Evolutionary conservation across 2,329 filamentous ascomycete genomes (phyloP), one percentile per base, ranked within the genome.

Genomic region (Aspergillus latus): DNA sequence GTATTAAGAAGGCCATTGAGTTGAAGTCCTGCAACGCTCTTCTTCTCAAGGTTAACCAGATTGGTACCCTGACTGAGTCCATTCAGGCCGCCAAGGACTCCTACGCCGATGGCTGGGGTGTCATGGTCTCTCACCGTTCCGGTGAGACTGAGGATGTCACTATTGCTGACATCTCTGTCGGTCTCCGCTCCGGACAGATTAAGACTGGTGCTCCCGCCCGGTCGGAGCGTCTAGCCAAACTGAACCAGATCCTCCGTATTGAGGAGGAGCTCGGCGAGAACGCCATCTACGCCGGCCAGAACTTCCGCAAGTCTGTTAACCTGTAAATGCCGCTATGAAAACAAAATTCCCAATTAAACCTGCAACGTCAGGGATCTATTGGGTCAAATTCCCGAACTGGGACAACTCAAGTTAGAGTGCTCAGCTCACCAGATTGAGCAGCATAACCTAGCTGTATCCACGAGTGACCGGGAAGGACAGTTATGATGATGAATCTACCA

Each of bases 61-160:
- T 99, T 71, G 94, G 94, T 81, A 97, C 94, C 68, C 87, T 99
- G 72, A 95, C 91, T 69, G 94, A 99, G 85, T 96, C 94, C 59
- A 97, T 97, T 81, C 92, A 97, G 84, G 94, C 94, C 55, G 93
- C 94, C 77, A 97, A 97, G 86, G 94, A 97, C 82, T 95, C 93
- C 50, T 97, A 94, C 76, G 89, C 88, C 67, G 93, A 90, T 69
- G 87, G 86, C 76, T 99, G 94, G 94, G 93, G 93, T 76, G 92
- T 99, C 82, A 97, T 99, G 94, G 94, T 99, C 64, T 97, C 94
- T 66, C 94, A 99, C 85, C 89, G 94, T 71, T 99, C 94, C 62
- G 94, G 94, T 77, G 94, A 99, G 89, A 99, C 94, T 59, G 94
- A 97, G 82, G 94, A 99, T 82, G 94, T 99, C 70, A 99, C 94